These are phyloP conservation scores for Darksidea phi DNA, from an alignment of 495 filamentous ascomycete species.

Conservation along the genomic window DNA sequence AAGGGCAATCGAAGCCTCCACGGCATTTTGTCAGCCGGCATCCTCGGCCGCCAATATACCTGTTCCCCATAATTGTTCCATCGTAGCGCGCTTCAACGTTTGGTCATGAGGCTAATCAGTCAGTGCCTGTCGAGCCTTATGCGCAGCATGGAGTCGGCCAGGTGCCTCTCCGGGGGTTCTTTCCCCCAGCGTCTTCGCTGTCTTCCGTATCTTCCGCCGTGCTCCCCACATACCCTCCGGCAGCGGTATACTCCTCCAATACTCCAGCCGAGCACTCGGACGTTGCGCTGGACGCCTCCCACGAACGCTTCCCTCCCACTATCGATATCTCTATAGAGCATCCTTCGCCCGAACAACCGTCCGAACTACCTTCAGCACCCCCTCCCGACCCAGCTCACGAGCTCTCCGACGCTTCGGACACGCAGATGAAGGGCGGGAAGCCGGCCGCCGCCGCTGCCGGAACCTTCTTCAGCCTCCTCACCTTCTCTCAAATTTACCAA, in stretches of 20 bases:
- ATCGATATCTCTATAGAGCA: constrained; percentile 27
- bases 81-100: not conserved
- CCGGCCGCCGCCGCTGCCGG: constrained; percentile 19
- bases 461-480: constrained; percentile 31
- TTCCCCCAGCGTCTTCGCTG: constrained; percentile 12
- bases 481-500: constrained; percentile 44
- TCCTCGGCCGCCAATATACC: constrained; percentile 5
- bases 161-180: constrained; percentile 28
- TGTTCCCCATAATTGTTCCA: not conserved
- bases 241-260: constrained; percentile 12
- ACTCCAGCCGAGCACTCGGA: not conserved
- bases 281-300: constrained; percentile 28
- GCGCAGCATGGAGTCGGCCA: constrained; percentile 33
- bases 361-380: constrained; percentile 7
- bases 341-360: constrained; percentile 9
- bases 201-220: constrained; percentile 10
- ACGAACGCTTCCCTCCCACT: constrained; percentile 8
- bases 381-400: constrained; percentile 5
- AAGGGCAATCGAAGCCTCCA: not conserved
- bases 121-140: constrained; percentile 35
- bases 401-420: constrained; percentile 8
- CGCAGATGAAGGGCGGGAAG: constrained; percentile 33
- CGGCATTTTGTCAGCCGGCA: constrained; percentile 34
- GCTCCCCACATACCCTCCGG: constrained; percentile 26
- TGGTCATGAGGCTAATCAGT: constrained; percentile 28